Conservation (phyloP, 2,329 filamentous ascomycete species). For the Stagonosporopsis cucurbitacearum region DNA sequence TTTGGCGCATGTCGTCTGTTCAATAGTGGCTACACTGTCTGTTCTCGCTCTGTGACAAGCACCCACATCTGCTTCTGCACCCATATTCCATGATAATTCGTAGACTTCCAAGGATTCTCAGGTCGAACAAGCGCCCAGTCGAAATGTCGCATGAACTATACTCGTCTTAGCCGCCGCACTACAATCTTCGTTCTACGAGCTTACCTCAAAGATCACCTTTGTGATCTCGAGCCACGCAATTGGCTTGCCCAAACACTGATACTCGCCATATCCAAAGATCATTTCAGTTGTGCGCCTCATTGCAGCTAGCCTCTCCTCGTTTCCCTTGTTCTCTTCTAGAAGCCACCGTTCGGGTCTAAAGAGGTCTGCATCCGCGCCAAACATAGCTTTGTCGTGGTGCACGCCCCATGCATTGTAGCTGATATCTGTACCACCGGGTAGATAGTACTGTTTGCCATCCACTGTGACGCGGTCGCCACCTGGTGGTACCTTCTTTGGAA, state of each 20-base stretch:
- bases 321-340: conserved; percentile 18
- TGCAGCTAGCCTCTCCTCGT: conserved; percentile 14
- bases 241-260: conserved; percentile 40
- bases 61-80: conserved; percentile 33
- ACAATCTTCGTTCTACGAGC: neutral
- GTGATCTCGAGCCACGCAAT: conserved; percentile 44
- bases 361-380: conserved; percentile 48
- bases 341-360: conserved; percentile 60
- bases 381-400: conserved; percentile 31
- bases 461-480: conserved; percentile 35
- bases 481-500: conserved; percentile 34
- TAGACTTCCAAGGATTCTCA: conserved; percentile 28
- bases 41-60: conserved; percentile 22
- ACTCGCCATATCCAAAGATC: conserved; percentile 44
- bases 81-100: conserved; percentile 31
- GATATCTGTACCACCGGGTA: conserved; percentile 39
- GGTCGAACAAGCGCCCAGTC: conserved; percentile 33
- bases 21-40: neutral
- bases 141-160: conserved; percentile 30
- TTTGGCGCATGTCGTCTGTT: neutral
- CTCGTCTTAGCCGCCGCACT: neutral
- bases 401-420: conserved; percentile 33
- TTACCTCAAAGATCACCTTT: conserved; percentile 52
- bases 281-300: conserved; percentile 40
- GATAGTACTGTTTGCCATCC: conserved; percentile 25